Evolutionary conservation across 73 alveolate species (phyloP), one percentile per base, ranked within the genome.

Genomic region (Paramecium biaurelia): DNA sequence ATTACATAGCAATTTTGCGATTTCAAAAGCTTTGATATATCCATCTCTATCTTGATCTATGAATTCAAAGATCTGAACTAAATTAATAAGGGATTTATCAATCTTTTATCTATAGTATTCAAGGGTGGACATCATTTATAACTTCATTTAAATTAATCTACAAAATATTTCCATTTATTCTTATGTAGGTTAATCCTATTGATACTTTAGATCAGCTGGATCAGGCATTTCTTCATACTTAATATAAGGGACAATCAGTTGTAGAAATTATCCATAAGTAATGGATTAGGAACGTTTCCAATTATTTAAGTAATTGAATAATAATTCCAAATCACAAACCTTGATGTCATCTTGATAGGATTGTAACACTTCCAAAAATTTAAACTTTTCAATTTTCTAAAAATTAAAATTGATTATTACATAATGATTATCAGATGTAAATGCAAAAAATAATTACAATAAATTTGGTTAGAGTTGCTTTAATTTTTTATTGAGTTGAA

Each of bases 31-130:
- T 34, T 47, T 79, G 8, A 79, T 38, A 20, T 8, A 45, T 8
- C 90, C 90, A 45, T 79, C 72, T 15, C 14, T 38, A n/a, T 79
- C 90, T 79, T 79, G 7, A 18, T 79, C 90, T 42, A 79, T 79
- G 28, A 23, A 79, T 79, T 79, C 90, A 43, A 79, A 79, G 1
- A 79, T 26, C 18, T 79, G 15, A 4, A 41, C 47, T 24, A 79
- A n/a, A 79, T 79, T 79, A 15, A 32, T 38, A 2, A 79, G 72
- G 15, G 90, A 41, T 79, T 79, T 79, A 23, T 79, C 74, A 11
- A 79, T 43, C 21, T 63, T 38, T 34, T 79, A 20, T 42, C 90
- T 38, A 8, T 30, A 30, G 15, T 79, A 79, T 7, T 79, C 90
- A 2, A 79, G 30, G 2, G 90, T 79, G 24, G 90, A 79, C 49